Evolutionary conservation across 306 rosid genomes (phyloP).

Genomic region (Quercus agrifolia): DNA sequence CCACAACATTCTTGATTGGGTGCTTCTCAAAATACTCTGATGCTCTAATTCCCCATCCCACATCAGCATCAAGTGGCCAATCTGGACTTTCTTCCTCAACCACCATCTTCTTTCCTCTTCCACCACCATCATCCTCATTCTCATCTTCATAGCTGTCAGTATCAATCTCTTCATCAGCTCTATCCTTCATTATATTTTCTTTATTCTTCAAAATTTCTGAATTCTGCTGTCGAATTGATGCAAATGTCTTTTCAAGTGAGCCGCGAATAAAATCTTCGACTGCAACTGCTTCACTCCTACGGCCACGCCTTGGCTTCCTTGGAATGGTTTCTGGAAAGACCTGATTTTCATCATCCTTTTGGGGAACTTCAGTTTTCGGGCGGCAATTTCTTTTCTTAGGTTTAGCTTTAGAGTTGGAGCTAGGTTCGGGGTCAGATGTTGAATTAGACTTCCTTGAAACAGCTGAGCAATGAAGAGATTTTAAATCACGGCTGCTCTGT

Average conservation of each 20-base stretch:
- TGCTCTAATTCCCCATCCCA: conserved; percentile 92
- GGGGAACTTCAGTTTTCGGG: conserved; percentile 15
- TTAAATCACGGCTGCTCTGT: conserved; percentile 17
- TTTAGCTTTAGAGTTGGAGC: conserved; percentile 22
- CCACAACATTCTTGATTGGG: conserved; percentile 69
- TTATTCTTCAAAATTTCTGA: conserved; percentile 41
- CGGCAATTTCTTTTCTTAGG: conserved; percentile 18
- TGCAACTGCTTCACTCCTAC: conserved; percentile 74
- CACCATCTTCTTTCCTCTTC: conserved; percentile 35
- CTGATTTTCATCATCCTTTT: conserved; percentile 18
- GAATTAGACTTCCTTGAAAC: conserved; percentile 39
- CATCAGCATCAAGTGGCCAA: conserved; percentile 93
- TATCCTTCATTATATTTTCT: conserved; percentile 51
- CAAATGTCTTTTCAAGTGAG: conserved; percentile 58
- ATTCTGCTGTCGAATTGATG: conserved; percentile 54
- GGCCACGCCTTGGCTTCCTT: conserved; percentile 75
- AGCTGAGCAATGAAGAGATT: conserved; percentile 36
- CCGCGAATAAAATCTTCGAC: conserved; percentile 65
- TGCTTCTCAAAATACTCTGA: conserved; percentile 92
- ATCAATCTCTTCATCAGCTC: conserved; percentile 11
- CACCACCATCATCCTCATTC: conserved; percentile 16
- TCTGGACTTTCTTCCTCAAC: conserved; percentile 74
- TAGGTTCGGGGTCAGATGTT: conserved; percentile 27
- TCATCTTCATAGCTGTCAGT: conserved; percentile 17
- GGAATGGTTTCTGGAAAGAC: conserved; percentile 46